Evolutionary conservation across 306 rosid species (phyloP), one percentile per base, ranked within the genome.

Genomic region (Fragaria iinumae): DNA sequence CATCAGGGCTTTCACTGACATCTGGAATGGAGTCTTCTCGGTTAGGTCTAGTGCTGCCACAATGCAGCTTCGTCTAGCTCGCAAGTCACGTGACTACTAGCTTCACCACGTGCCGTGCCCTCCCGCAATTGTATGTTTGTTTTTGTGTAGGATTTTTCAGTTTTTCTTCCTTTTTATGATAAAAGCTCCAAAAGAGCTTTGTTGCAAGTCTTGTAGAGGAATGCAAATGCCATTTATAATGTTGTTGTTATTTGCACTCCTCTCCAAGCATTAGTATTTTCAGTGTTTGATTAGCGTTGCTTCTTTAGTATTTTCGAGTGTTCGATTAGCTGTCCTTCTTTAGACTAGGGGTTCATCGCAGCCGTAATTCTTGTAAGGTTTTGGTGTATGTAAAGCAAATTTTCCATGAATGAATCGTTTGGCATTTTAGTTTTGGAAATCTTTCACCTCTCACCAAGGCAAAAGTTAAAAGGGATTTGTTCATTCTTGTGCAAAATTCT

Each of bases 21-120:
- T 95, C 82, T 95, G 99, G 97, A 89, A 95, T 52, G 90, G 91
- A 0, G 96, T 95, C 27, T 95, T 88, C 80, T 86, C 97, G 0
- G 84, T 85, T 17, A 80, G 71, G 64, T 69, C 88, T 6, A 29
- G 25, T 2, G 23, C 73, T 60, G 67, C 91, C 1, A 73, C 81
- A 4, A 52, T 50, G 59, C 75, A 72, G 36, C 76, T 65, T 36
- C 69, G 75, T 53, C 74, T 80, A 18, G 79, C 34, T 71, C 80
- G 82, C 65, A 81, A 71, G 79, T 86, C 90, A 85, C 90, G 87
- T 76, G 88, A 89, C 77, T 78, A 73, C 76, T 85, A 83, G 77
- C 6, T 5, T 20, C 50, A 56, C 4, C 82, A 65, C 86, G 80
- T 86, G 84, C 8, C 86, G 80, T 86, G 84, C 8, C 2, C 43